Conservation (phyloP, 177 flowering plant genomes). For the Tripterygium wilfordii region DNA sequence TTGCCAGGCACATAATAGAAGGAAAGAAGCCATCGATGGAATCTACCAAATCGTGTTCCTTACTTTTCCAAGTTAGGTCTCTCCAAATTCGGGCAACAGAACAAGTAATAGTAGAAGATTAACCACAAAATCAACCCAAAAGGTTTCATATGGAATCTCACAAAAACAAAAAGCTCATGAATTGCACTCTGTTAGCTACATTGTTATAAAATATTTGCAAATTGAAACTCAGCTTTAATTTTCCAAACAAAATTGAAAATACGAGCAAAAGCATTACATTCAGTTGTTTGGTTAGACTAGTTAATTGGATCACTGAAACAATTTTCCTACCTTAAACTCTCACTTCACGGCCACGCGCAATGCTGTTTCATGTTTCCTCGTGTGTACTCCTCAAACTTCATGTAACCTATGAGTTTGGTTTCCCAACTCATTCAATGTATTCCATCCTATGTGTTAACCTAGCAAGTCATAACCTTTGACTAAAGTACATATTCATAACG, state of each 20-base stretch:
- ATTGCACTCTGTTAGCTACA: too few species aligned
- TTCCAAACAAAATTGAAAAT: background rate
- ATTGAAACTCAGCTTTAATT: background rate
- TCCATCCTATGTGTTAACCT: constrained; percentile 2
- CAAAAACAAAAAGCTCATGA: background rate
- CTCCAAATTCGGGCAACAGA: too few species aligned
- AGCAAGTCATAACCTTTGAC: constrained; percentile 33
- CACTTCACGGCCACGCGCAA: too few species aligned
- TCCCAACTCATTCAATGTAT: constrained; percentile 3
- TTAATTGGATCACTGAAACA: background rate
- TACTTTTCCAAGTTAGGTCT: too few species aligned
- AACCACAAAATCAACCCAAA: too few species aligned
- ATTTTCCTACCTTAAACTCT: background rate
- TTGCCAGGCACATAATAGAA: too few species aligned
- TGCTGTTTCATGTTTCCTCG: background rate
- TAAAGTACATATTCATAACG: constrained; percentile 77
- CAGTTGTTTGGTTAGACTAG: constrained; percentile 3
- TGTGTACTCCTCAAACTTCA: too few species aligned
- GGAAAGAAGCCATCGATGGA: too few species aligned
- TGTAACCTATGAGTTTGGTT: too few species aligned
- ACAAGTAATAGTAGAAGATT: too few species aligned
- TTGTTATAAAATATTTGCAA: background rate
- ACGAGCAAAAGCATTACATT: constrained; percentile 13
- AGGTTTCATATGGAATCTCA: too few species aligned
- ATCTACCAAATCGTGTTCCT: too few species aligned